Percentiles rank a stretch among this genome's conserved stretches.
These are phyloP conservation scores for Trametopsis cervina DNA, from an alignment of 768 basidiomycete species.

Conservation along the genomic window DNA sequence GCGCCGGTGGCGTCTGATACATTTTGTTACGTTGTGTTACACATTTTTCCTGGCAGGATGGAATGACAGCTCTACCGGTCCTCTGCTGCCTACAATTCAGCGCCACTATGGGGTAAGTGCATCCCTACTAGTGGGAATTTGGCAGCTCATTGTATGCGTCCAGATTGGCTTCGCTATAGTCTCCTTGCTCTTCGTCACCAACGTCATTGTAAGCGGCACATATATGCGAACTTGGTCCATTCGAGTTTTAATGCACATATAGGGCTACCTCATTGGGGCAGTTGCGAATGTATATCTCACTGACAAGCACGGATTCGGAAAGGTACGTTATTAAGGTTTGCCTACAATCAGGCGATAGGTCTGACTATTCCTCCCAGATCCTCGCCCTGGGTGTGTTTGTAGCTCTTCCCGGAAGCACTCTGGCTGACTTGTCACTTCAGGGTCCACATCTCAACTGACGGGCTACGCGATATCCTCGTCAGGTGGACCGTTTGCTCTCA, in stretches of 20 bases:
- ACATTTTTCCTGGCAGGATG: slow-evolving; percentile 60
- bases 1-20: slow-evolving; percentile 26
- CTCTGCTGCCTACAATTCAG: slow-evolving; percentile 70
- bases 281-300: slow-evolving; percentile 40
- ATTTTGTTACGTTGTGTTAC: slow-evolving; percentile 50
- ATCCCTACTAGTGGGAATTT: no score
- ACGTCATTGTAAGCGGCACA: slow-evolving; percentile 30
- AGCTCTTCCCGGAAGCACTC: not conserved
- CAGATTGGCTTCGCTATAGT: slow-evolving; percentile 47
- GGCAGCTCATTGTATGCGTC: no score
- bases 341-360: not conserved
- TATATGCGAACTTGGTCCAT: not conserved
- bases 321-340: slow-evolving; percentile 22
- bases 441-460: slow-evolving; percentile 44
- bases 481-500: slow-evolving; percentile 57
- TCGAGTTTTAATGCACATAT: not conserved
- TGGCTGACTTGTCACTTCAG: slow-evolving; percentile 21
- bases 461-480: slow-evolving; percentile 48
- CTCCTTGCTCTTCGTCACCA: slow-evolving; percentile 53
- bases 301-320: slow-evolving; percentile 43
- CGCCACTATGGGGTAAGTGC: slow-evolving; percentile 37
- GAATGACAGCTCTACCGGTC: slow-evolving; percentile 71
- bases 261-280: slow-evolving; percentile 47
- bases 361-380: not conserved
- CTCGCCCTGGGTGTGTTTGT: not conserved